Conservation (phyloP, 129 eudicot species). For the Helianthus tuberosus region DNA sequence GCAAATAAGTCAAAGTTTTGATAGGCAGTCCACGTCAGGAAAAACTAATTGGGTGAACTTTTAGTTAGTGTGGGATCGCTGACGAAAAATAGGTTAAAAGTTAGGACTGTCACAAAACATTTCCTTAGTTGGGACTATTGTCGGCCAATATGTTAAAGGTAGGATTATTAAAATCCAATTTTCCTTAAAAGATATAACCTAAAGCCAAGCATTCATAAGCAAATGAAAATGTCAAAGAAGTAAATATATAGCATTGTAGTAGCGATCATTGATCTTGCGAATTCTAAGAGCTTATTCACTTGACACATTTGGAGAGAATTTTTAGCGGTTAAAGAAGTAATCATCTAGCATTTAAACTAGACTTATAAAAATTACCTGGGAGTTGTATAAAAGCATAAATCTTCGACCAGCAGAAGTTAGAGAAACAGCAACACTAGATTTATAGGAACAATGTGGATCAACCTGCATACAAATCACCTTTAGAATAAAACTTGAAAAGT, state of each 20-base stretch:
- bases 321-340: slow-evolving; percentile 5
- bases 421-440: slow-evolving; percentile 60
- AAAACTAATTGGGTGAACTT: too few relatives aligned
- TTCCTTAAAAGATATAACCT: neutral
- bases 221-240: neutral
- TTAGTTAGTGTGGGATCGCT: too few relatives aligned
- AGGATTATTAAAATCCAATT: too few relatives aligned
- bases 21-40: too few relatives aligned
- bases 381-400: slow-evolving; percentile 77
- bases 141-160: too few relatives aligned
- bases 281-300: slow-evolving; percentile 9
- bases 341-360: neutral
- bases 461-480: slow-evolving; percentile 52
- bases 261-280: neutral
- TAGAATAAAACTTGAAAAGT: neutral
- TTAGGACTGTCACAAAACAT: too few relatives aligned
- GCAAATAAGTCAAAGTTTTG: too few relatives aligned
- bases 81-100: too few relatives aligned
- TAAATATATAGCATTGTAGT: too few relatives aligned
- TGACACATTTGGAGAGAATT: slow-evolving; percentile 9
- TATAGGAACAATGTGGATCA: slow-evolving; percentile 97
- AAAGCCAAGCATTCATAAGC: neutral
- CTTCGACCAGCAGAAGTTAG: slow-evolving; percentile 66
- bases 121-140: too few relatives aligned
- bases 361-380: slow-evolving; percentile 58